phyloP scores from a whole-genome alignment of 106 monocot species.

The Alisma plantagoaquatica region DNA sequence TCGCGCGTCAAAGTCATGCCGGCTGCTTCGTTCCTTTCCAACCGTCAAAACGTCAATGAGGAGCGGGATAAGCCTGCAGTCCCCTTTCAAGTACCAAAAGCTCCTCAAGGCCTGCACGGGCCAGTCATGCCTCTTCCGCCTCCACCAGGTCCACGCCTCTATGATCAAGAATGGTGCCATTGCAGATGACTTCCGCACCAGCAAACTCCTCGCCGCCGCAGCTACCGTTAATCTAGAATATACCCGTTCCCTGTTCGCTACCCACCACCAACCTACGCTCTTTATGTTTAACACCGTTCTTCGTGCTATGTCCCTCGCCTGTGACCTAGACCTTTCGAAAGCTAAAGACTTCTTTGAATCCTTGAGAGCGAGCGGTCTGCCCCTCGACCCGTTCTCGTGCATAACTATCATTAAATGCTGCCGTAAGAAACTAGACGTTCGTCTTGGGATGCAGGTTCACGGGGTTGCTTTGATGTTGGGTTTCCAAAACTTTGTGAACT shows the following conservation, averaged over 20 bases:
- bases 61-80: no score
- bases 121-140: conserved; percentile 7
- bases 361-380: conserved; percentile 3
- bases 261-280: conserved; percentile 20
- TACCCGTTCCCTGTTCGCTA: conserved; percentile 26
- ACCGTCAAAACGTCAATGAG: no score
- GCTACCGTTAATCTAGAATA: conserved; percentile 13
- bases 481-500: conserved; percentile 14
- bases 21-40: no score
- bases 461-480: conserved; percentile 9
- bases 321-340: conserved; percentile 3
- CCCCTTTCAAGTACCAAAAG: neutral
- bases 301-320: conserved; percentile 14
- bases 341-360: conserved; percentile 32
- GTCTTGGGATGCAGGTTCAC: conserved; percentile 21
- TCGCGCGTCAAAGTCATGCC: no score
- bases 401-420: conserved; percentile 36
- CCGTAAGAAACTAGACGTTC: conserved; percentile 1
- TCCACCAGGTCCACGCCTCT: conserved; percentile 26
- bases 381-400: conserved; percentile 50
- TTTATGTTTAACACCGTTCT: conserved; percentile 33
- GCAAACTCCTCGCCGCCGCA: conserved; percentile 38
- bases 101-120: neutral
- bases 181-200: conserved; percentile 19
- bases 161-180: conserved; percentile 27